These are phyloP conservation scores for Pichia sp. DNA, from an alignment of 1,139 yeast species.

Conservation along the genomic window DNA sequence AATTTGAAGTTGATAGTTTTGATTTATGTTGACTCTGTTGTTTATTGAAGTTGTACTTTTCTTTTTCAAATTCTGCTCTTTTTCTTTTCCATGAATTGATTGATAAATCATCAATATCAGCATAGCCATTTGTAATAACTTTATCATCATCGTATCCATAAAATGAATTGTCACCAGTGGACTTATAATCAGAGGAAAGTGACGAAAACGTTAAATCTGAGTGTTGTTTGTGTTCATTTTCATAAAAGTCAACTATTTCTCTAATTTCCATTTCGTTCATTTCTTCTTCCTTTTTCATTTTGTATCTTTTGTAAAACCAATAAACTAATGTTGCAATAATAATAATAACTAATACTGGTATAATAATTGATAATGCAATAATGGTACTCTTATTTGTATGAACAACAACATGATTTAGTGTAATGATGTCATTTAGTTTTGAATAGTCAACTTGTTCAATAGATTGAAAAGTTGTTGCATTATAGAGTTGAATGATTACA, in stretches of 20 bases:
- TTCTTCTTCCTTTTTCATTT: conserved; percentile 22
- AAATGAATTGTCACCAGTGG: not conserved
- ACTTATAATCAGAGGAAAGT: conserved; percentile 18
- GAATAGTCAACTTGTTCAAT: conserved; percentile 27
- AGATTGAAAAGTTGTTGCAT: conserved; percentile 24
- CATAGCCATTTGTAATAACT: conserved; percentile 25
- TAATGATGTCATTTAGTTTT: conserved; percentile 1
- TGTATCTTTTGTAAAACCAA: conserved; percentile 24
- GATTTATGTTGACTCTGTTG: not conserved
- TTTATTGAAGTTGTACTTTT: not conserved
- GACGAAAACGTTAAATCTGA: conserved; percentile 22
- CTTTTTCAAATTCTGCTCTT: conserved; percentile 40
- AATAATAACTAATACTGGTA: conserved; percentile 26
- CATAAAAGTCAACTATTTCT: conserved; percentile 29
- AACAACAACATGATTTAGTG: conserved; percentile 1
- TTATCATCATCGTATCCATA: conserved; percentile 10
- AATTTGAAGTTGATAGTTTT: conserved; percentile 11
- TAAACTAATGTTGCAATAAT: conserved; percentile 18
- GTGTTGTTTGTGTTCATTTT: conserved; percentile 17
- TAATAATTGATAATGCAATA: conserved; percentile 28
- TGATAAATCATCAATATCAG: conserved; percentile 39
- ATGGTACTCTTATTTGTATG: conserved; percentile 21
- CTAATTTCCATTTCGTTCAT: conserved; percentile 26
- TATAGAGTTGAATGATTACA: conserved; percentile 26
- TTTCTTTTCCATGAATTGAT: conserved; percentile 47